Conservation (phyloP, 148 eudicot species). For the Rhododendron ferrugineum region DNA sequence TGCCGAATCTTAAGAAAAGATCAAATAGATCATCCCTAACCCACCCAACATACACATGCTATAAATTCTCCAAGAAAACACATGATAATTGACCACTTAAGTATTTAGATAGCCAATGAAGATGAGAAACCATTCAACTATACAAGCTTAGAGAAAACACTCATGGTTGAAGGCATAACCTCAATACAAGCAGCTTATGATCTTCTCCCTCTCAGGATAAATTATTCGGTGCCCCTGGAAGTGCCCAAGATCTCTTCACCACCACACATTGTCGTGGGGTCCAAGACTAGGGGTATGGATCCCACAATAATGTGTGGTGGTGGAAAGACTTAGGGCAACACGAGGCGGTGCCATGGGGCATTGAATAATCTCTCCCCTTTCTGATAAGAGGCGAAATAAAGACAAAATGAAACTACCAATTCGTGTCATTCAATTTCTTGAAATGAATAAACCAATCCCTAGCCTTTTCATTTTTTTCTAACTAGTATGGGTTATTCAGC, state of each 20-base stretch:
- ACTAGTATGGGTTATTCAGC: not conserved
- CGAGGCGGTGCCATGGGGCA: too few relatives aligned
- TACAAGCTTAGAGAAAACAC: not conserved
- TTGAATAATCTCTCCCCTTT: not conserved
- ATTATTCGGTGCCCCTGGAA: not conserved
- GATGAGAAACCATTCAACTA: not conserved
- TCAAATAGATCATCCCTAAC: not conserved
- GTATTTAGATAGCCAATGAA: not conserved
- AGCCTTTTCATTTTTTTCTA: not conserved
- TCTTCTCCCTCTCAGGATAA: not conserved
- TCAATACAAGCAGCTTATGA: not conserved
- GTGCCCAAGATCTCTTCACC: not conserved
- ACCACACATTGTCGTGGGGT: too few relatives aligned
- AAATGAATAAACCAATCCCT: not conserved
- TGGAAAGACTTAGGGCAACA: not conserved
- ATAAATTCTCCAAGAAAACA: not conserved
- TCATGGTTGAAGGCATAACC: not conserved
- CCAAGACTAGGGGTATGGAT: not conserved
- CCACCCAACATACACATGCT: not conserved
- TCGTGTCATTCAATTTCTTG: not conserved
- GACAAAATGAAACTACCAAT: not conserved
- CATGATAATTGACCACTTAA: not conserved
- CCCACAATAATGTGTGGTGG: not conserved
- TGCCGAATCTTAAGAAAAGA: not conserved
- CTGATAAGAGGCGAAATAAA: not conserved